Evolutionary conservation across 805 yeast species (phyloP), one percentile per base, ranked within the genome.

Genomic region (Nakazawaea anatomiae): DNA sequence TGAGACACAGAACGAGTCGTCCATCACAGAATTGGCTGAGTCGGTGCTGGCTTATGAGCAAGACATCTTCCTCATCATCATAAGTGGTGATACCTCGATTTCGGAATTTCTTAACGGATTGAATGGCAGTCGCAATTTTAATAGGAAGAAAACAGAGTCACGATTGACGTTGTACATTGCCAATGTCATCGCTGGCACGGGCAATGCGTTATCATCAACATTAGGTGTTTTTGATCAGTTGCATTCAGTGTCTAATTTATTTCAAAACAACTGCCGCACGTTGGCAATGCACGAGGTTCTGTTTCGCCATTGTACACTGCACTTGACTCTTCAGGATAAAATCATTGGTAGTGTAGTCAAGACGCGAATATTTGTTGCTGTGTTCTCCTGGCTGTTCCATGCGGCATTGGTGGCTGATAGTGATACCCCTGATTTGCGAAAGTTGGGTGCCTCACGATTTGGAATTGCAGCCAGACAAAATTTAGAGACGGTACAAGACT

Each of bases 31-130:
- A n/a, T 66, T 72, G 54, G 80, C 82, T 0, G 34, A 51, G 9
- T 4, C 51, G 0, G 54, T 78, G 6, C 56, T 60, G n/a, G 36
- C 47, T 0, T 48, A 57, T 0, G 35, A 52, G 8, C 44, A 54
- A 10, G 50, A 52, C 4, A 60, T 71, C 28, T 76, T 86, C 0
- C 67, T 86, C 8, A 61, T 87, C 2, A 68, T 90, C 36, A 65
- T 91, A 7, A 85, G 95, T 39, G 97, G 97, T 2, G 97, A 91
- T 61, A 90, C 97, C 0, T 83, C 95, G 1, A 69, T 89, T 5
- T 80, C 77, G 46, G 97, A 91, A 63, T 79, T 91, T 47, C 58
- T 89, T 50, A 90, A 90, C 61, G 70, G 35, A 11, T 32, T 32
- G 35, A 32, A 32, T 11, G 8, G 8, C 35, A 32, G 35, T 32